phyloP scores from a whole-genome alignment of 2,329 filamentous ascomycete species.

The Fusarium annulatum region DNA sequence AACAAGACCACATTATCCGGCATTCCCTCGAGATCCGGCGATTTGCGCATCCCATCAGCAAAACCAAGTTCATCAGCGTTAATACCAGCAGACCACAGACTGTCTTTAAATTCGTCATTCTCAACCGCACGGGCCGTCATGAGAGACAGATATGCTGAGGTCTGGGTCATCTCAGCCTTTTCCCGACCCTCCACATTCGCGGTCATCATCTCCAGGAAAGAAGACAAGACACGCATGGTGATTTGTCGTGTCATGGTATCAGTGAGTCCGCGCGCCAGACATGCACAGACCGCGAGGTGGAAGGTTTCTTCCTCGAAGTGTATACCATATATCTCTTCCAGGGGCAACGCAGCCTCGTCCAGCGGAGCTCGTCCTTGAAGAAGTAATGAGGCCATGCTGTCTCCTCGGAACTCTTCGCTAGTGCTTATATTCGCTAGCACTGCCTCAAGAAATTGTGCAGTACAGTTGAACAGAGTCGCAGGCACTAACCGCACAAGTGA shows the following conservation, averaged over 20 bases:
- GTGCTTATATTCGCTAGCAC: slow-evolving; percentile 73
- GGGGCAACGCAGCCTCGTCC: slow-evolving; percentile 69
- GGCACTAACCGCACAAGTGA: slow-evolving; percentile 74
- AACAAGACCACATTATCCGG: slow-evolving; percentile 72
- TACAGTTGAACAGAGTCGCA: slow-evolving; percentile 71
- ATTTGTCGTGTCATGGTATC: slow-evolving; percentile 69
- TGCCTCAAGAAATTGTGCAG: slow-evolving; percentile 72
- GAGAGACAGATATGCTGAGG: slow-evolving; percentile 69
- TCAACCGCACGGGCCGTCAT: slow-evolving; percentile 67
- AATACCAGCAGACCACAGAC: slow-evolving; percentile 69
- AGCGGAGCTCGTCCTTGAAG: slow-evolving; percentile 70
- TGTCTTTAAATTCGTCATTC: slow-evolving; percentile 70
- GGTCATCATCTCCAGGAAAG: slow-evolving; percentile 62
- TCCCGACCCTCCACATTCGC: slow-evolving; percentile 33
- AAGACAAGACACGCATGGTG: slow-evolving; percentile 69
- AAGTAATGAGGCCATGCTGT: slow-evolving; percentile 68
- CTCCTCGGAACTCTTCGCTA: slow-evolving; percentile 67
- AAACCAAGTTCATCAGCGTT: slow-evolving; percentile 53
- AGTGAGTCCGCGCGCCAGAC: slow-evolving; percentile 71
- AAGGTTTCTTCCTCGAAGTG: slow-evolving; percentile 73
- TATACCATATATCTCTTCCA: slow-evolving; percentile 74
- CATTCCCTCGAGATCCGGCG: slow-evolving; percentile 55
- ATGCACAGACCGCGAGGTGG: slow-evolving; percentile 74
- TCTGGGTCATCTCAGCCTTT: slow-evolving; percentile 36
- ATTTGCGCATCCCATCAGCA: slow-evolving; percentile 39